phyloP scores from a whole-genome alignment of 1,139 yeast genomes.

The Sugiyamaella castrensis region DNA sequence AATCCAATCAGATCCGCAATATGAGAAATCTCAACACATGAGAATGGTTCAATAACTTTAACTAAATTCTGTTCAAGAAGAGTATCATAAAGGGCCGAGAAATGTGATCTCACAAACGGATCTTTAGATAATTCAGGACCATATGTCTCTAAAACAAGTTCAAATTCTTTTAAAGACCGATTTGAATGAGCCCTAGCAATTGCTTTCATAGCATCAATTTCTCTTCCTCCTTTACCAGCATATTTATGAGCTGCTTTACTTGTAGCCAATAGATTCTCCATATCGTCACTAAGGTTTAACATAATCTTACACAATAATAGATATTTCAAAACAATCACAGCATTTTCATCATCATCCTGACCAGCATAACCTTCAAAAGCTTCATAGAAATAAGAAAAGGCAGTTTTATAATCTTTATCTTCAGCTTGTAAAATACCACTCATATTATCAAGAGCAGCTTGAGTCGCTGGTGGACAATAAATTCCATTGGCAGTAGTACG shows the following conservation, averaged over 20 bases:
- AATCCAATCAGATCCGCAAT: constrained; percentile 86
- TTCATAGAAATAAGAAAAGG: constrained; percentile 91
- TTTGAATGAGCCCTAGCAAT: constrained; percentile 87
- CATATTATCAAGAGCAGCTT: constrained; percentile 93
- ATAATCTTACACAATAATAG: constrained; percentile 90
- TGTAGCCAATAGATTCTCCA: constrained; percentile 61
- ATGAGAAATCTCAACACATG: constrained; percentile 88
- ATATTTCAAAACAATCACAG: constrained; percentile 81
- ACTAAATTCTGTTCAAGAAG: constrained; percentile 88
- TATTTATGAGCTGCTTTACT: constrained; percentile 81
- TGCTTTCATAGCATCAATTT: constrained; percentile 88
- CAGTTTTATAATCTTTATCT: constrained; percentile 94
- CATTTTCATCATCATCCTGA: constrained; percentile 53
- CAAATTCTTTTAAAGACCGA: constrained; percentile 89
- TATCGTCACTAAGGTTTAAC: constrained; percentile 85
- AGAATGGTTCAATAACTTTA: constrained; percentile 93
- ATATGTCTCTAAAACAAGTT: constrained; percentile 68
- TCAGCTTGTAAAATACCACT: constrained; percentile 96
- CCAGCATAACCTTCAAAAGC: constrained; percentile 83
- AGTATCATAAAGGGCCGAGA: constrained; percentile 89
- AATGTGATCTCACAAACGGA: constrained; percentile 85
- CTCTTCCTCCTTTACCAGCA: constrained; percentile 51
- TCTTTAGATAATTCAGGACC: constrained; percentile 78
- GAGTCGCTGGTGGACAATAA: constrained; percentile 90
- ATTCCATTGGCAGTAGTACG: constrained; percentile 95